These are phyloP conservation scores for Fraxinus excelsior DNA, from an alignment of 257 asterid species.

Conservation along the genomic window DNA sequence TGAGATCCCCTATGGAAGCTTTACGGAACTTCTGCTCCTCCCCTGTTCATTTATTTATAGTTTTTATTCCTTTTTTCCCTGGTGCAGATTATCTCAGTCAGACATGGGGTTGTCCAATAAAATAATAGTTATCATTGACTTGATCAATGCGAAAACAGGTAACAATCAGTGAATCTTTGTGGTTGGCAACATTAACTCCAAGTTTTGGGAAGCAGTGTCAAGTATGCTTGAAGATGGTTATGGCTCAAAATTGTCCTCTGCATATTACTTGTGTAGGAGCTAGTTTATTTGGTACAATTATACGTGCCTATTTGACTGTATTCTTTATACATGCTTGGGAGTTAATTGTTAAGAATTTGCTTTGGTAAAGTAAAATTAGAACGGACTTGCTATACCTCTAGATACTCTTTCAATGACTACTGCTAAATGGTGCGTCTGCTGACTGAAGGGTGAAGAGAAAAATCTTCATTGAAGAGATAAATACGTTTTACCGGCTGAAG, in stretches of 20 bases:
- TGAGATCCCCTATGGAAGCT: not conserved
- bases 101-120: not conserved
- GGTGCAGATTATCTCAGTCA: not conserved
- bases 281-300: not conserved
- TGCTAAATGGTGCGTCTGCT: not conserved
- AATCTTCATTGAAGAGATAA: not conserved
- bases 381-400: not conserved
- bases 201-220: not conserved
- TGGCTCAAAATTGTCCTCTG: not conserved
- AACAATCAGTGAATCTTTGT: not conserved
- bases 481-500: not conserved
- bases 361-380: not conserved
- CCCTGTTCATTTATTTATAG: not conserved
- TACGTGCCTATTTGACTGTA: not conserved
- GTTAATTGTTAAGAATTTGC: not conserved
- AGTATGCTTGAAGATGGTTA: not conserved
- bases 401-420: not conserved
- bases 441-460: not conserved
- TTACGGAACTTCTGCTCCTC: not conserved
- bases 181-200: not conserved
- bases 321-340: not conserved
- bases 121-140: not conserved
- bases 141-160: not conserved
- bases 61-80: not conserved
- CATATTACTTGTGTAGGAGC: not conserved